A percentile compares a stretch with the other conserved stretches of the same genome.
These are phyloP conservation scores for Ustulina deusta DNA, from an alignment of 2,329 filamentous ascomycete genomes.

Conservation along the genomic window DNA sequence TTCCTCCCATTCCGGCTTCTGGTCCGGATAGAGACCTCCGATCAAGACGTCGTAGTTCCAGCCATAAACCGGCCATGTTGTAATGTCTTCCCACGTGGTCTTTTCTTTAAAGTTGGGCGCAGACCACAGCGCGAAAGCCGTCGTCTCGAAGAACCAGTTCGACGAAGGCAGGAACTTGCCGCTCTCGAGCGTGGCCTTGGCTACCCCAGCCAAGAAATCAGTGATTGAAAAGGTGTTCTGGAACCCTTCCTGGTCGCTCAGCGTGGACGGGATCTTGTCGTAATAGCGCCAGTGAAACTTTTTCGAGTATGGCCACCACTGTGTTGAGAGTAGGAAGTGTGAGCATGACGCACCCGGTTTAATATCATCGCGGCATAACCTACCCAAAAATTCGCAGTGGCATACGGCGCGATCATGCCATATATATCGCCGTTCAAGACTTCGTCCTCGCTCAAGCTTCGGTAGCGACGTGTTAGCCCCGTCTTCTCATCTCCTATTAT, in stretches of 20 bases:
- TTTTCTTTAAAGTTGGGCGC: slow-evolving; percentile 66
- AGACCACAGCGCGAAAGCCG: slow-evolving; percentile 63
- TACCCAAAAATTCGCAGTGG: slow-evolving; percentile 65
- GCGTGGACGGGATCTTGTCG: slow-evolving; percentile 57
- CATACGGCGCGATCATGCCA: slow-evolving; percentile 61
- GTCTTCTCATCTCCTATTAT: not conserved
- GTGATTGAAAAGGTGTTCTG: slow-evolving; percentile 65
- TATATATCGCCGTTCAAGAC: slow-evolving; percentile 64
- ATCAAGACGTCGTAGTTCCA: slow-evolving; percentile 67
- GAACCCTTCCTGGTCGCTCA: slow-evolving; percentile 60
- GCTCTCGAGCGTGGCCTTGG: slow-evolving; percentile 58
- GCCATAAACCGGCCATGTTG: slow-evolving; percentile 63
- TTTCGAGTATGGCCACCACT: slow-evolving; percentile 65
- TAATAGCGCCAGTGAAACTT: slow-evolving; percentile 68
- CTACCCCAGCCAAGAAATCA: slow-evolving; percentile 56
- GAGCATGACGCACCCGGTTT: not conserved
- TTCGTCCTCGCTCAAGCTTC: slow-evolving; percentile 59
- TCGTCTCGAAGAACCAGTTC: slow-evolving; percentile 62
- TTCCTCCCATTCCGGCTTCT: slow-evolving; percentile 64
- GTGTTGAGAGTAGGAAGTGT: not conserved
- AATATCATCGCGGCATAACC: slow-evolving; percentile 2
- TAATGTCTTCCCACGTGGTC: slow-evolving; percentile 58
- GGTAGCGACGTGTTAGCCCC: slow-evolving; percentile 21
- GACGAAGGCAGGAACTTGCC: slow-evolving; percentile 61
- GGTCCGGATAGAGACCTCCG: slow-evolving; percentile 62